Percentiles rank a stretch among this genome's conserved stretches.
phyloP scores from a whole-genome alignment of 2,329 filamentous ascomycete genomes.

The Colletotrichum tropicicola region DNA sequence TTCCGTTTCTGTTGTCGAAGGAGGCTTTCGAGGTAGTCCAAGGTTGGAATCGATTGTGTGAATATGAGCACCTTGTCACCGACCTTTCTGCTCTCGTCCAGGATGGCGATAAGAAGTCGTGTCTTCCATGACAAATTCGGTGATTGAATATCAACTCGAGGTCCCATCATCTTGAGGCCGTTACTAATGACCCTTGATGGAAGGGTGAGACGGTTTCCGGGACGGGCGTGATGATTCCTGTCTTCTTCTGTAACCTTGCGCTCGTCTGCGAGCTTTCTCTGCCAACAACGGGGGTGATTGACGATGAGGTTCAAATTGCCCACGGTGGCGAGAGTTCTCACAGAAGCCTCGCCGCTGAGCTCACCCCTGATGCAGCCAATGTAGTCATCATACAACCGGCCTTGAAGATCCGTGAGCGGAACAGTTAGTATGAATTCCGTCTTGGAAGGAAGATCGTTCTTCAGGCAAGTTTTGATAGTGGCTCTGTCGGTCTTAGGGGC shows the following conservation, averaged over 20 bases:
- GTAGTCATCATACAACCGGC: constrained; percentile 65
- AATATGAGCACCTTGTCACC: constrained; percentile 85
- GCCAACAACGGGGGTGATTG: constrained; percentile 61
- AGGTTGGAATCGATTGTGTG: constrained; percentile 73
- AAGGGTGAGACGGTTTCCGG: neutral
- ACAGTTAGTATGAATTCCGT: constrained; percentile 84
- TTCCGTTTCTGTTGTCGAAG: constrained; percentile 59
- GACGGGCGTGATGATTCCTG: constrained; percentile 3
- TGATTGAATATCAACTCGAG: constrained; percentile 49
- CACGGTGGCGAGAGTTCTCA: constrained; percentile 44
- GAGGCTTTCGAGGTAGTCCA: constrained; percentile 73
- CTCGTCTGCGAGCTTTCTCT: constrained; percentile 42
- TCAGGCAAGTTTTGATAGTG: constrained; percentile 71
- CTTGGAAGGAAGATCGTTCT: constrained; percentile 76
- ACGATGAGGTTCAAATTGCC: constrained; percentile 57
- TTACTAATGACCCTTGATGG: constrained; percentile 19
- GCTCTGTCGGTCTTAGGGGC: constrained; percentile 81
- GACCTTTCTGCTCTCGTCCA: constrained; percentile 67
- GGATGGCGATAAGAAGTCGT: constrained; percentile 71
- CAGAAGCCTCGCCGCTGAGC: neutral
- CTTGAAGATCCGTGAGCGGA: constrained; percentile 73
- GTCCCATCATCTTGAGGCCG: constrained; percentile 47
- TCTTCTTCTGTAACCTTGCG: neutral
- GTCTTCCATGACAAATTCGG: constrained; percentile 73
- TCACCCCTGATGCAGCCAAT: constrained; percentile 35